Base-by-base conservation (phyloP, 2,329 filamentous ascomycete genomes). In the Periconia digitata region DNA sequence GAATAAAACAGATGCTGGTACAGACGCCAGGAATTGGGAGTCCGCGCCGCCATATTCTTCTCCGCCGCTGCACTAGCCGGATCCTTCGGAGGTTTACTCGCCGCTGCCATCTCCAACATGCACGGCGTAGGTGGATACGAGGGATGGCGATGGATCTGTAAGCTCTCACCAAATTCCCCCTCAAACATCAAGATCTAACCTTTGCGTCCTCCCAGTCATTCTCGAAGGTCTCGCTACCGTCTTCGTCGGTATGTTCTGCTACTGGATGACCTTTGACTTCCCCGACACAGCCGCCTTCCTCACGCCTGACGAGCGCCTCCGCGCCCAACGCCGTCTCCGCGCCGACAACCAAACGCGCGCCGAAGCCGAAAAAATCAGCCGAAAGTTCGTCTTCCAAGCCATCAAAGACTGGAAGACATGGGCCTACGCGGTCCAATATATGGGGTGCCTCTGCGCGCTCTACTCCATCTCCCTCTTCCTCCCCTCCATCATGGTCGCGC, bases 311-410 rank as follows among this genome's bases (percentile, higher is more conserved):
- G 76, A 80, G 58, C 74, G 83, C 4, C 72, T 76, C 0, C 82
- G 79, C 44, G 81, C 89, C 41, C 78, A 82, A 22, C 76, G 79
- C 18, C 82, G 88, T 0, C 76, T 91, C 1, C 78, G 79, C 2
- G 85, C 89, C 54, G 84, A 81, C 54, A 86, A 90, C 60, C 85
- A 86, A 1, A 86, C 83, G 0, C 80, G 83, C 7, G 76, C 85
- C 47, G 87, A 91, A 56, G 68, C 73, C 1, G 66, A 68, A 44
- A 54, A 61, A 35, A 63, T 70, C 41, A 64, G 63, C 43, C 60
- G 62, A 35, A 60, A 60, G 45, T 66, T 69, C 52, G 72, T 76
- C 36, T 69, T 78, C 40, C 69, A 69, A 29, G 75, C 75, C 3
- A 67, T 77, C 42, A 66, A 58, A 34, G 76, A 79, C 56, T 78